Conservation (phyloP, 495 filamentous ascomycete species). For the Penicillium waksmanii region DNA sequence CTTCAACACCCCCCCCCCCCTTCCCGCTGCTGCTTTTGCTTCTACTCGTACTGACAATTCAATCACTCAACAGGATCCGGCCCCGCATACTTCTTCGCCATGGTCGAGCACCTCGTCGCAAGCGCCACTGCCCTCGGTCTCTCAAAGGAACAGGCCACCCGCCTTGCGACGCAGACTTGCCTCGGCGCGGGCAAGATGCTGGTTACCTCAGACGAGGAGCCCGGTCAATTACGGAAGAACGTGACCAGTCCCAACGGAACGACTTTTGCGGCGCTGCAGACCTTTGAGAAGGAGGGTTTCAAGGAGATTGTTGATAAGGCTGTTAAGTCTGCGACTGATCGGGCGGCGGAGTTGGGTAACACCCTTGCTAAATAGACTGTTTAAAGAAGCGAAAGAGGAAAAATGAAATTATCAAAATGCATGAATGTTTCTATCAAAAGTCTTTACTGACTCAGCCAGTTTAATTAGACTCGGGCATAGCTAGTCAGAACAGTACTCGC, state of each 20-base stretch:
- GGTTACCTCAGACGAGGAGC: slow-evolving; percentile 38
- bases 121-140: slow-evolving; percentile 44
- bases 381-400: neutral
- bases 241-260: slow-evolving; percentile 50
- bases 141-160: slow-evolving; percentile 43
- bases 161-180: slow-evolving; percentile 45
- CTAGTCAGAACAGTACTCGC: too few species aligned
- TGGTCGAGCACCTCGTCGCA: slow-evolving; percentile 47
- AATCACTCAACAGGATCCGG: slow-evolving; percentile 35
- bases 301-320: slow-evolving; percentile 42
- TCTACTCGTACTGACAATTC: neutral
- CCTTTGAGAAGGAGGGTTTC: slow-evolving; percentile 40
- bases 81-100: slow-evolving; percentile 50
- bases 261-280: slow-evolving; percentile 43
- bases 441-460: too few species aligned
- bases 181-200: slow-evolving; percentile 49
- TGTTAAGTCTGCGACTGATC: slow-evolving; percentile 41
- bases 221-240: slow-evolving; percentile 45
- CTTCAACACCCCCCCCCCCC: too few species aligned
- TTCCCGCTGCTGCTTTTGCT: neutral
- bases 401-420: neutral
- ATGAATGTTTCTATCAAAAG: neutral
- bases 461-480: too few species aligned
- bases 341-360: slow-evolving; percentile 40
- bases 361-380: slow-evolving; percentile 12